Evolutionary conservation across 371 early-diverging fungal genomes (phyloP).

Genomic region (Rhizopus microsporus): DNA sequence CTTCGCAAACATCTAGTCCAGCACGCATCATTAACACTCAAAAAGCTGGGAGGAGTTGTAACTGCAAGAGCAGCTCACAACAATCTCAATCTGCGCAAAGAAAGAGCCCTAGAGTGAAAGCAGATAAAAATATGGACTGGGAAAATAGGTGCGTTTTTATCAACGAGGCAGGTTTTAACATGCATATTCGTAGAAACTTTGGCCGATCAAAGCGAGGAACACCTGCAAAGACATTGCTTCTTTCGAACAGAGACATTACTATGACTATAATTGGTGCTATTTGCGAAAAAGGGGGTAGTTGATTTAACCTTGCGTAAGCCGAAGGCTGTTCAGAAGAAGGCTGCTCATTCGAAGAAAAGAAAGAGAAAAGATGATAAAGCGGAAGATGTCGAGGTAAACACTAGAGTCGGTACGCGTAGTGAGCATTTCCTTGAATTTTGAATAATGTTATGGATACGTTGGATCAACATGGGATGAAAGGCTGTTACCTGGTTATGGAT

Average conservation of each 20-base stretch:
- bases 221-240: constrained; percentile 15
- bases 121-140: not conserved
- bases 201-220: constrained; percentile 16
- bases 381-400: constrained; percentile 6
- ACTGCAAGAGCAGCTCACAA: not conserved
- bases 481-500: constrained; percentile 14
- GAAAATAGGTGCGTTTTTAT: constrained; percentile 12
- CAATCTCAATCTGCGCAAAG: not conserved
- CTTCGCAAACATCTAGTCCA: constrained; percentile 16
- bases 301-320: constrained; percentile 14
- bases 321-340: constrained; percentile 18
- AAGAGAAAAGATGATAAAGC: constrained; percentile 1
- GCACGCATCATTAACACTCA: constrained; percentile 13
- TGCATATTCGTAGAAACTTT: constrained; percentile 16
- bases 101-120: constrained; percentile 7
- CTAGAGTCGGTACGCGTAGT: constrained; percentile 14
- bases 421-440: constrained; percentile 13
- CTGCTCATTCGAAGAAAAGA: constrained; percentile 2
- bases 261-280: constrained; percentile 18
- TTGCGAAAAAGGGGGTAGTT: constrained; percentile 18
- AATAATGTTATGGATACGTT: constrained; percentile 16
- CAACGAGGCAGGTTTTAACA: constrained; percentile 20
- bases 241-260: constrained; percentile 13
- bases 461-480: constrained; percentile 15
- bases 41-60: constrained; percentile 11